These are phyloP conservation scores for Keithomyces neogunnii DNA, from an alignment of 2,329 filamentous ascomycete genomes.

Conservation along the genomic window DNA sequence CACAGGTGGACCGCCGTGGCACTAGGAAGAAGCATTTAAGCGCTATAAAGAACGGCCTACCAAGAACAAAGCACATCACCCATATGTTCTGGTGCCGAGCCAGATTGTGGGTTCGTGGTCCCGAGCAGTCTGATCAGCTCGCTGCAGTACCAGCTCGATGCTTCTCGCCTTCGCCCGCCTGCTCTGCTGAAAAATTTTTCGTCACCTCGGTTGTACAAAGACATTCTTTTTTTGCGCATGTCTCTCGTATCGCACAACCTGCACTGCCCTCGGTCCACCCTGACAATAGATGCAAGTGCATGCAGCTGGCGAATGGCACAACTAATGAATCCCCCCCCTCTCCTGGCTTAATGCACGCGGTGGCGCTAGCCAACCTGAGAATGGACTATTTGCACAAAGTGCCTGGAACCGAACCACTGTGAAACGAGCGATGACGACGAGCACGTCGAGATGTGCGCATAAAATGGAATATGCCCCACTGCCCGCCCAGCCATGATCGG, in stretches of 20 bases:
- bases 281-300: neutral
- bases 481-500: neutral
- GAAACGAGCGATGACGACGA: constrained; percentile 7
- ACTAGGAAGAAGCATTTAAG: neutral
- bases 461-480: constrained; percentile 3
- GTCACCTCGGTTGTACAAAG: neutral
- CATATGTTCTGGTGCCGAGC: too few relatives aligned
- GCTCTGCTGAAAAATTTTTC: neutral
- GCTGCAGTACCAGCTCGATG: neutral
- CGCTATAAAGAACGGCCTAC: too few relatives aligned
- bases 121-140: neutral
- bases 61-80: too few relatives aligned
- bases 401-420: neutral
- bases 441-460: neutral
- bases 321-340: neutral
- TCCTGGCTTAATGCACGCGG: constrained; percentile 4
- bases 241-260: constrained; percentile 2
- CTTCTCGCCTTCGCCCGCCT: neutral
- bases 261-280: constrained; percentile 1
- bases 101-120: neutral
- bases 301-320: neutral
- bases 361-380: constrained; percentile 2
- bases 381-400: constrained; percentile 2
- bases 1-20: neutral
- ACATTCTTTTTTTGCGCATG: constrained; percentile 1